A percentile compares a stretch with the other conserved stretches of the same genome.
Evolutionary conservation across 345 rosid genomes (phyloP).

Genomic region (Eucalyptus curtisii): DNA sequence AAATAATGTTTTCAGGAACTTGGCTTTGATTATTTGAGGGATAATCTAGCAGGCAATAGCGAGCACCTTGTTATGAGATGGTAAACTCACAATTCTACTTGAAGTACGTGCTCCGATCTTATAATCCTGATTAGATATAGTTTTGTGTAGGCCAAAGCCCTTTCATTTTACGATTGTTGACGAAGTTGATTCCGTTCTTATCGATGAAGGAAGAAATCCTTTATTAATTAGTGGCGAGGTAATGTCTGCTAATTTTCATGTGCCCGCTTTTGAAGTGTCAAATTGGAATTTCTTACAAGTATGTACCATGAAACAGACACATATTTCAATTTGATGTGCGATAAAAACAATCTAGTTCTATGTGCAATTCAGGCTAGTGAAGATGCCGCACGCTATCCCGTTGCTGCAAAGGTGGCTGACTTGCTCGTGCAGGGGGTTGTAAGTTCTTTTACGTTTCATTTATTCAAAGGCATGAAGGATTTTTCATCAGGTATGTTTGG

Average conservation of each 20-base stretch:
- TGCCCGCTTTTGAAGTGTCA: neutral
- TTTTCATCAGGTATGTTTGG: neutral
- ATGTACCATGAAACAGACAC: neutral
- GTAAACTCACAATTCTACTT: slow-evolving; percentile 15
- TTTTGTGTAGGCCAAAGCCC: slow-evolving; percentile 79
- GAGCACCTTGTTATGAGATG: slow-evolving; percentile 97
- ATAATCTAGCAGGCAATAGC: slow-evolving; percentile 71
- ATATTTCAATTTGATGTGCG: neutral
- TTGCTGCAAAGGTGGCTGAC: slow-evolving; percentile 95
- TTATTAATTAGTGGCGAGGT: slow-evolving; percentile 96
- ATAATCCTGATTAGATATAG: neutral
- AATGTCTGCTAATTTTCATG: neutral
- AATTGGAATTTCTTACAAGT: neutral
- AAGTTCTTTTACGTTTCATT: slow-evolving; percentile 3
- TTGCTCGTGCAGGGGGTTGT: slow-evolving; percentile 61
- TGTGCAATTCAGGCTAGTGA: slow-evolving; percentile 53
- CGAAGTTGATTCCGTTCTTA: slow-evolving; percentile 97
- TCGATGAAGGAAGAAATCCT: slow-evolving; percentile 98
- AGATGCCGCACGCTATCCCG: slow-evolving; percentile 94
- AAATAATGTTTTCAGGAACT: slow-evolving; percentile 53
- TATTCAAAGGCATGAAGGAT: neutral
- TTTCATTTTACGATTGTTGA: slow-evolving; percentile 95
- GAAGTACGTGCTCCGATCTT: neutral
- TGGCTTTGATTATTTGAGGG: slow-evolving; percentile 98
- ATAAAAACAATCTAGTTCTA: neutral